Conservation (phyloP, 2,329 filamentous ascomycete species). For the Diaporthe ampelina region DNA sequence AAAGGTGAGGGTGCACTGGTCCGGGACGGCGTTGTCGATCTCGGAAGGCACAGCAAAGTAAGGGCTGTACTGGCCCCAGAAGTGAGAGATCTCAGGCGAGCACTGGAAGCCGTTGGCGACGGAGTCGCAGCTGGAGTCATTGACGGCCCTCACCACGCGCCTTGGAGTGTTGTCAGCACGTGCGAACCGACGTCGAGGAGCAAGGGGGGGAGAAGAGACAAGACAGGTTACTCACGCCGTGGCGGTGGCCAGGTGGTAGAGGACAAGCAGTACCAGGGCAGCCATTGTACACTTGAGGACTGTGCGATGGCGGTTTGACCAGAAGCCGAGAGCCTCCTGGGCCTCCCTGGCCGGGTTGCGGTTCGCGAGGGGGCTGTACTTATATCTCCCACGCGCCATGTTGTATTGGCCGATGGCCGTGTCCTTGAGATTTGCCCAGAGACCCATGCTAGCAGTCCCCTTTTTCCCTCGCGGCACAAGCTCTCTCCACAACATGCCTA, state of each 20-base stretch:
- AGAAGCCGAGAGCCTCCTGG: conserved; percentile 42
- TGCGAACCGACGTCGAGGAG: neutral
- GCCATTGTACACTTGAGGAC: conserved; percentile 44
- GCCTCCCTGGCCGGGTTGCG: conserved; percentile 41
- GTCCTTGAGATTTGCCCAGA: conserved; percentile 41
- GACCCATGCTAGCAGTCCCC: conserved; percentile 5
- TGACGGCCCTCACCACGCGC: conserved; percentile 37
- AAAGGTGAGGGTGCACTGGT: conserved; percentile 81
- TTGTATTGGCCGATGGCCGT: neutral
- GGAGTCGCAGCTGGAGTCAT: conserved; percentile 61
- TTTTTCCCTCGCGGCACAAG: neutral
- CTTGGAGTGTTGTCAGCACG: conserved; percentile 29
- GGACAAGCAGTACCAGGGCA: conserved; percentile 43
- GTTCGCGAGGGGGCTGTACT: conserved; percentile 47
- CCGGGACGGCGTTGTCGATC: conserved; percentile 71
- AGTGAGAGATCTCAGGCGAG: conserved; percentile 70
- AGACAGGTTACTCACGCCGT: conserved; percentile 45
- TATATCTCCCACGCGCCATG: conserved; percentile 45
- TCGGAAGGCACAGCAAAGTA: conserved; percentile 82
- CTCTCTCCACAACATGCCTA: conserved; percentile 8
- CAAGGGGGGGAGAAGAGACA: neutral
- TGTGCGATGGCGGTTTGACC: conserved; percentile 42
- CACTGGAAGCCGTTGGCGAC: conserved; percentile 73
- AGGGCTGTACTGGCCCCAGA: conserved; percentile 91
- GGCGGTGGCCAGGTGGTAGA: conserved; percentile 45